Evolutionary conservation across 768 basidiomycete species (phyloP).

Genomic region (Boletus sp.): DNA sequence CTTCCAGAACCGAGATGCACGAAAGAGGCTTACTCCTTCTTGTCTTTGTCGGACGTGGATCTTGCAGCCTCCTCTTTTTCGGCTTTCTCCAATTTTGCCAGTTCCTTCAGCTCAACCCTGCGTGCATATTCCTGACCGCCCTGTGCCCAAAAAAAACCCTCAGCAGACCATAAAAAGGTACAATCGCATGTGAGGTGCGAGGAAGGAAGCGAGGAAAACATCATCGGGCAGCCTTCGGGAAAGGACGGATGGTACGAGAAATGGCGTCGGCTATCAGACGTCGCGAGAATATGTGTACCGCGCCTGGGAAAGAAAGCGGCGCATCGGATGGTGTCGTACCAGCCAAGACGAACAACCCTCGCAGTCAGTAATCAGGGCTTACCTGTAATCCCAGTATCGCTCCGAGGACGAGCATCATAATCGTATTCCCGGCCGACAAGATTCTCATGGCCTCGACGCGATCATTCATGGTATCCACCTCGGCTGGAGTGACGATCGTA

Average conservation of each 20-base stretch:
- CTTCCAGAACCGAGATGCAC: slow-evolving; percentile 5
- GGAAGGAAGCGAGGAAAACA: slow-evolving; percentile 11
- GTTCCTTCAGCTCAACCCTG: slow-evolving; percentile 50
- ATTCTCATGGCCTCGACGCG: slow-evolving; percentile 76
- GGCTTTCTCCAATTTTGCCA: slow-evolving; percentile 39
- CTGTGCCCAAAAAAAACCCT: slow-evolving; percentile 37
- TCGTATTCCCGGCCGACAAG: slow-evolving; percentile 82
- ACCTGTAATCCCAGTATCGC: slow-evolving; percentile 73
- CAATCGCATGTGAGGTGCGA: slow-evolving; percentile 1
- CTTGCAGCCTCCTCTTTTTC: slow-evolving; percentile 24
- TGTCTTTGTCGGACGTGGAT: slow-evolving; percentile 26
- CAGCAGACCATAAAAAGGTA: slow-evolving; percentile 4
- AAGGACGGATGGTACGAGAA: not conserved
- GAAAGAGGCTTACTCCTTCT: slow-evolving; percentile 23
- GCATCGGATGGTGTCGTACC: slow-evolving; percentile 3
- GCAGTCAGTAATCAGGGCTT: slow-evolving; percentile 24
- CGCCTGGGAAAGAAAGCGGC: slow-evolving; percentile 8
- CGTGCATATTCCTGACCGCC: slow-evolving; percentile 83
- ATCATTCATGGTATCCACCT: slow-evolving; percentile 58
- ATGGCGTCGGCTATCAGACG: slow-evolving; percentile 14
- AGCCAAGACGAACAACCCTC: not conserved
- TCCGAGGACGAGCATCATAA: slow-evolving; percentile 67
- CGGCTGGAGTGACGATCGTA: slow-evolving; percentile 63
- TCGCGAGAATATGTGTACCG: not conserved
- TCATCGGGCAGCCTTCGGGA: not conserved